A percentile compares a stretch with the other conserved stretches of the same genome.
Conservation (phyloP, 2,329 filamentous ascomycete genomes). For the Microdochium trichocladiopsis region DNA sequence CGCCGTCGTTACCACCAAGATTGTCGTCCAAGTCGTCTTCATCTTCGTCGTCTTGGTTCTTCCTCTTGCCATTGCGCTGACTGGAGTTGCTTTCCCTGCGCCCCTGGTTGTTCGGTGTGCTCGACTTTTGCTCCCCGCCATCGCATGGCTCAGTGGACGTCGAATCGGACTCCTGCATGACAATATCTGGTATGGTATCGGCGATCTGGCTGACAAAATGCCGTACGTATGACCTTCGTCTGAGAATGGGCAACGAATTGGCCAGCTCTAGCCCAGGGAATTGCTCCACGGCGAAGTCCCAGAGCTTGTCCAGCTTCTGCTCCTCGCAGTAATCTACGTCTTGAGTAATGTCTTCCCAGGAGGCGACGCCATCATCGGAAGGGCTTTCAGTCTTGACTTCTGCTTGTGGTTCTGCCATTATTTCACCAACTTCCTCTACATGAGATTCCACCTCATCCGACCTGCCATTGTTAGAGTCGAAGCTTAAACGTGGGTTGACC, state of each 20-base stretch:
- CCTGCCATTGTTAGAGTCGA: too few species aligned
- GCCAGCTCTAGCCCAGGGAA: background rate
- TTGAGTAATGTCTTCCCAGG: background rate
- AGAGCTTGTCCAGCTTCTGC: background rate
- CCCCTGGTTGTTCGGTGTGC: background rate
- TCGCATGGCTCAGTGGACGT: background rate
- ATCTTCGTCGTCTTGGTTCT: background rate
- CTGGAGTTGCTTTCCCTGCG: background rate
- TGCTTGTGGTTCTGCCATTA: background rate
- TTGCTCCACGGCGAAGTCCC: background rate
- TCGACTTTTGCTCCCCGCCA: background rate
- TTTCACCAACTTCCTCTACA: background rate
- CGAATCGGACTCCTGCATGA: background rate
- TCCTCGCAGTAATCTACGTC: background rate
- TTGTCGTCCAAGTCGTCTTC: background rate
- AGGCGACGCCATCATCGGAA: background rate
- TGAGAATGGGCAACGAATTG: background rate
- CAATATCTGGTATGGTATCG: background rate
- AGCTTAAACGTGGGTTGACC: too few species aligned
- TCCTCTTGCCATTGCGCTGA: background rate
- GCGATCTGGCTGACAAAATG: background rate
- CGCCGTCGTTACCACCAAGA: background rate
- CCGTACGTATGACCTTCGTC: background rate
- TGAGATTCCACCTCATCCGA: background rate
- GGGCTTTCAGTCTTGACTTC: background rate